phyloP scores from a whole-genome alignment of 2,329 filamentous ascomycete genomes.

The Drechmeria coniospora region DNA sequence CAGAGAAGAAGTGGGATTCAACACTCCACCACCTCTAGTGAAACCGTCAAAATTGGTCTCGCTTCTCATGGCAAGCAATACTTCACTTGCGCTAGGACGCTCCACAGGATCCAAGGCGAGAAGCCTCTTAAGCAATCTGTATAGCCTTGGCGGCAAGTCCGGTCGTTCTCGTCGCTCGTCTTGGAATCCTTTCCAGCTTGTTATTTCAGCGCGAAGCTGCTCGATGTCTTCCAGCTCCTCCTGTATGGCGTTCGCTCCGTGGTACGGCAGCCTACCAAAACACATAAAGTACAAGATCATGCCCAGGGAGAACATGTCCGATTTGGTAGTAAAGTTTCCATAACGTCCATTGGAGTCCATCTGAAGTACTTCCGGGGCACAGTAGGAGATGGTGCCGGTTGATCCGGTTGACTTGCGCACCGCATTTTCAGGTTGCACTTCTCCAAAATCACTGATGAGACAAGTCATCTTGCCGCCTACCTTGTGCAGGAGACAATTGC shows the following conservation, averaged over 20 bases:
- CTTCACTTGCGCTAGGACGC: conserved; percentile 73
- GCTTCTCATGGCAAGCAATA: conserved; percentile 61
- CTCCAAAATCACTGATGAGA: conserved; percentile 93
- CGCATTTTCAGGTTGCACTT: conserved; percentile 74
- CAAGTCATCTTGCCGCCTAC: conserved; percentile 59
- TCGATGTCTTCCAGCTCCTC: conserved; percentile 91
- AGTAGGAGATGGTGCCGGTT: conserved; percentile 94
- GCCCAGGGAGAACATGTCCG: conserved; percentile 92
- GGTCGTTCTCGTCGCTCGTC: conserved; percentile 58
- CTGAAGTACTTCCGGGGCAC: conserved; percentile 80
- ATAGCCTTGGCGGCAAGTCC: conserved; percentile 75
- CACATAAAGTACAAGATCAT: conserved; percentile 99
- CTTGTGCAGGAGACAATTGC: conserved; percentile 79
- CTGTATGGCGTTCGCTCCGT: conserved; percentile 65
- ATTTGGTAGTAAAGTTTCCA: conserved; percentile 92
- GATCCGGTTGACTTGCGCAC: conserved; percentile 80
- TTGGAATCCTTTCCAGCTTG: conserved; percentile 73
- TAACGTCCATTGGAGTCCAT: conserved; percentile 54
- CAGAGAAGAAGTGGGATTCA: conserved; percentile 23
- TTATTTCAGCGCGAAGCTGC: conserved; percentile 69
- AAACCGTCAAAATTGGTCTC: conserved; percentile 37
- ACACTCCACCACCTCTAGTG: conserved; percentile 15
- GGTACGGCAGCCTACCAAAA: conserved; percentile 78
- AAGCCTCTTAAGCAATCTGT: conserved; percentile 66
- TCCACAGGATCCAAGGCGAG: conserved; percentile 62